A percentile compares a stretch with the other conserved stretches of the same genome.
These are phyloP conservation scores for Oryza longistaminata DNA, from an alignment of 176 grass and related monocot genomes.

Conservation along the genomic window DNA sequence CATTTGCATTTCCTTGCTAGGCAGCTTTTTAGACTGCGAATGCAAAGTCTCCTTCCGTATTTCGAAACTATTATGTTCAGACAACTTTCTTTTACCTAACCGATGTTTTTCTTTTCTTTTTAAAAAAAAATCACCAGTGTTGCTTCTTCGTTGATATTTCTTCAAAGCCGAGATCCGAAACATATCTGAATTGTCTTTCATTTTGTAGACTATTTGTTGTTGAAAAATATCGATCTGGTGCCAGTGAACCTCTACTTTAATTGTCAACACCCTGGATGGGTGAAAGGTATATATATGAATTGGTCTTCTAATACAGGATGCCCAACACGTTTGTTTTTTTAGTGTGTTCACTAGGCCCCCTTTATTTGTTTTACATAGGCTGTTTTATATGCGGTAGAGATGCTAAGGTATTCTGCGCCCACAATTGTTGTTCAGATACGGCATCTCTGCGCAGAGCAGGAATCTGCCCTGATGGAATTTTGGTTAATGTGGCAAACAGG, in stretches of 20 bases:
- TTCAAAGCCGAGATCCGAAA: constrained; percentile 90
- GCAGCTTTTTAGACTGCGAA: background rate
- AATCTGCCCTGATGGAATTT: constrained; percentile 94
- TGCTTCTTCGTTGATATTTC: constrained; percentile 88
- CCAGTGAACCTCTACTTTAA: constrained; percentile 45
- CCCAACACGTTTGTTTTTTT: background rate
- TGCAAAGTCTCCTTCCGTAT: background rate
- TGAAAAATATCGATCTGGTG: constrained; percentile 41
- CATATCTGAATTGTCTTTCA: constrained; percentile 65
- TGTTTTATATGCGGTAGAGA: constrained; percentile 93
- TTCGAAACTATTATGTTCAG: background rate
- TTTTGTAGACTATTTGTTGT: constrained; percentile 75
- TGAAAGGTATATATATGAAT: constrained; percentile 65
- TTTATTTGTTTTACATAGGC: constrained; percentile 50
- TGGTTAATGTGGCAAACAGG: constrained; percentile 54
- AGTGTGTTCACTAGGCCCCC: constrained; percentile 19
- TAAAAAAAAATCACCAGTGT: constrained; percentile 43
- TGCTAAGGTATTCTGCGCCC: constrained; percentile 81
- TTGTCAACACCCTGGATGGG: constrained; percentile 83
- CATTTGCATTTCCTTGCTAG: background rate
- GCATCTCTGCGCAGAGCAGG: constrained; percentile 57
- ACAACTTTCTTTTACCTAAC: no score
- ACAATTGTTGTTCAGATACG: constrained; percentile 74
- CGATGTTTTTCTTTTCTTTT: constrained; percentile 26
- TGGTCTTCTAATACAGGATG: background rate